These are phyloP conservation scores for Erigeron philadelphicus DNA, from an alignment of 140 eudicot species.

Conservation along the genomic window DNA sequence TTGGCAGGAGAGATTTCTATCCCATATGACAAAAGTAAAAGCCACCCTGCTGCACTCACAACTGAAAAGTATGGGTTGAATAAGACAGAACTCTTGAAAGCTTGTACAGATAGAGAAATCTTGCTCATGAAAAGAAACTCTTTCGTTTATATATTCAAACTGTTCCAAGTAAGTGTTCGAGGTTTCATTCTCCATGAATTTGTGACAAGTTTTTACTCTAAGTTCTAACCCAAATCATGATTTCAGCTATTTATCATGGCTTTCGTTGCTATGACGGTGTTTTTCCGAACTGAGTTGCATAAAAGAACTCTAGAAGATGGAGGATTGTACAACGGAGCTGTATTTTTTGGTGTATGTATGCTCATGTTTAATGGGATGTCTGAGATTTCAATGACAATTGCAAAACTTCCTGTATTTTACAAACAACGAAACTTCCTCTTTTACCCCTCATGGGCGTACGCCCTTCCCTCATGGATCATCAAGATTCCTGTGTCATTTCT, in stretches of 20 bases:
- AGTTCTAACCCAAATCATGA: not conserved
- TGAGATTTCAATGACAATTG: slow-evolving; percentile 73
- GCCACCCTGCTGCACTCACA: slow-evolving; percentile 79
- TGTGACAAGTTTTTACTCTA: no score
- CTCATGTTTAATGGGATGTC: slow-evolving; percentile 69
- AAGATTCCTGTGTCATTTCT: slow-evolving; percentile 58
- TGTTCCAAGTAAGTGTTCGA: slow-evolving; percentile 42
- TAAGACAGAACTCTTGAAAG: slow-evolving; percentile 49
- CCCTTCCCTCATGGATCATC: slow-evolving; percentile 63
- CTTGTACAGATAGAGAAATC: slow-evolving; percentile 50
- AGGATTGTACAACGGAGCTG: slow-evolving; percentile 42
- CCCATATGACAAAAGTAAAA: slow-evolving; percentile 56
- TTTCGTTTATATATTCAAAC: slow-evolving; percentile 57
- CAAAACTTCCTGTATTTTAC: slow-evolving; percentile 80
- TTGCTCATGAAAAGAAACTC: slow-evolving; percentile 74
- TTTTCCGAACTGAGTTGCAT: slow-evolving; percentile 64
- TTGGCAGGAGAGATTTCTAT: slow-evolving; percentile 35
- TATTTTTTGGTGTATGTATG: slow-evolving; percentile 40
- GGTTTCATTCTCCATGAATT: no score
- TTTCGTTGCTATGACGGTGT: slow-evolving; percentile 50
- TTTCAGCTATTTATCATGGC: slow-evolving; percentile 47
- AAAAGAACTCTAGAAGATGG: slow-evolving; percentile 42
- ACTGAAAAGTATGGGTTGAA: slow-evolving; percentile 47
- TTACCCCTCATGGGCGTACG: slow-evolving; percentile 71
- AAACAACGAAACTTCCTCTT: slow-evolving; percentile 75